Conservation (phyloP, 306 rosid species). For the Chamaecrista fasciculata region DNA sequence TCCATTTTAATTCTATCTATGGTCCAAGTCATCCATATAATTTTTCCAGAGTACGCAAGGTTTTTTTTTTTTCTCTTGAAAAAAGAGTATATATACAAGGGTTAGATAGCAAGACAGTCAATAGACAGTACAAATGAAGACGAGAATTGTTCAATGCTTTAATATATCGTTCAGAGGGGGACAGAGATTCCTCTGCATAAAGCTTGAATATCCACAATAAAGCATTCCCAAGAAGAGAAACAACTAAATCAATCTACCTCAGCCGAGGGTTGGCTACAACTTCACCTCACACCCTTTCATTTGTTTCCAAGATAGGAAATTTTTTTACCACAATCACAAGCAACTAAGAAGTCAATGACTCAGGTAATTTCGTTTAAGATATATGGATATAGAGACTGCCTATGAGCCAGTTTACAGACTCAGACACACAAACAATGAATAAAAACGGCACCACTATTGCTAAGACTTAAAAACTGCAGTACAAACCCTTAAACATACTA, state of each 20-base stretch:
- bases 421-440: background rate
- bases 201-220: background rate
- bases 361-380: background rate
- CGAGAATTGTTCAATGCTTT: background rate
- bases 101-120: background rate
- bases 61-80: background rate
- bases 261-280: background rate
- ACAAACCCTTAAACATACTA: background rate
- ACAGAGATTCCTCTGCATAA: background rate
- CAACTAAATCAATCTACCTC: background rate
- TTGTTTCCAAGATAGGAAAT: background rate
- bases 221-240: background rate
- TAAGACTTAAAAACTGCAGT: background rate
- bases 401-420: conserved; percentile 5
- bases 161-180: background rate
- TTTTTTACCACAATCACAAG: background rate
- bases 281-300: background rate
- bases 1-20: background rate
- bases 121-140: background rate
- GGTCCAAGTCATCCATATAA: background rate
- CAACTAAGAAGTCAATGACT: background rate
- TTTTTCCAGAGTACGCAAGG: background rate
- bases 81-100: background rate
- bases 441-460: background rate
- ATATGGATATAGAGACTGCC: conserved; percentile 9